Base-by-base conservation (phyloP, 371 early-diverging fungal genomes). In the Coemansia sp. region DNA sequence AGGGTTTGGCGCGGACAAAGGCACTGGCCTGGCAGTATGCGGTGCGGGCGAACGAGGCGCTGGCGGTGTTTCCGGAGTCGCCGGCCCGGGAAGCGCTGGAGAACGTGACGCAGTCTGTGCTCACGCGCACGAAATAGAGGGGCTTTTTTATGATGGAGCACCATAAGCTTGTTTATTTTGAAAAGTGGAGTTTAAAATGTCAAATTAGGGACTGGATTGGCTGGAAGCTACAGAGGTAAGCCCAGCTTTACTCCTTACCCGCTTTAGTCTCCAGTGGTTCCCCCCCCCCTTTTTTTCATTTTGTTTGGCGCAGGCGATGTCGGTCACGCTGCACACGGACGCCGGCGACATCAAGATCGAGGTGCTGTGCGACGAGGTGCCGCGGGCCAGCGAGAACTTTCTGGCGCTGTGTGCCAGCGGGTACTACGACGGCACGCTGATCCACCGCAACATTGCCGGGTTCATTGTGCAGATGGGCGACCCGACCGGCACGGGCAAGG, bases 351-450 rank as follows among this genome's bases (percentile, higher is more conserved):
- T 96, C 39, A 95, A 96, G 73, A 83, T 92, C 20, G 91, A 90
- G 79, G 76, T 92, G 30, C 87, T 89, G 72, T 91, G 89, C 67
- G 89, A 89, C 68, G 85, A 89, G 7, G 90, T 88, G 3, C 95
- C 95, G 13, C 87, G 83, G 51, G 83, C 95, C 4, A 87, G 91
- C 13, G 94, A 94, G 90, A 97, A 97, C 83, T 97, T 97, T 79
- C 79, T 96, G 55, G 98, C 98, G 0, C 76, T 97, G 26, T 95
- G 95, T 64, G 96, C 95, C 34, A 87, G 86, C 63, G 93, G 91
- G 16, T 97, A 95, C 74, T 97, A 97, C 74, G 88, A 95, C 77
- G 87, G 87, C 64, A 86, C 84, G 61, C 67, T 89, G 31, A 89
- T 96, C 65, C 95, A 95, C 70, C 76, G 91, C 57, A 94, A 93